Conservation (phyloP, 2,329 filamentous ascomycete genomes). For the Ascochyta fabae region DNA sequence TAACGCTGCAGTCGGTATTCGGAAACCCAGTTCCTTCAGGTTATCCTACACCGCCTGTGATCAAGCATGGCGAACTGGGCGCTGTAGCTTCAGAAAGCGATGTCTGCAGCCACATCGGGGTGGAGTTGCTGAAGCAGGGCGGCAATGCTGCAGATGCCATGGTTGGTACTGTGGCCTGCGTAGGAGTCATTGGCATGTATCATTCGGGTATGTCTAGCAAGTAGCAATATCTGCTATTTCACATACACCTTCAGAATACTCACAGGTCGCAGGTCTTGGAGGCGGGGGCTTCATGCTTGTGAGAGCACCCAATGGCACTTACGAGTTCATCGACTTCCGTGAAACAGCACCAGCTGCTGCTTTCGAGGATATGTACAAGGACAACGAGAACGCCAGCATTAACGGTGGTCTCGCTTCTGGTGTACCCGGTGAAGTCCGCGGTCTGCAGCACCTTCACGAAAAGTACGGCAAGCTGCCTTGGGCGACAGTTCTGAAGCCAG, state of each 20-base stretch:
- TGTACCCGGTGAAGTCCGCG: constrained; percentile 77
- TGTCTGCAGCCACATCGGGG: constrained; percentile 56
- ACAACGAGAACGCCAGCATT: constrained; percentile 71
- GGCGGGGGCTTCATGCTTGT: constrained; percentile 92
- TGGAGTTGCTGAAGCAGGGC: constrained; percentile 52
- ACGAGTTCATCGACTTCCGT: constrained; percentile 88
- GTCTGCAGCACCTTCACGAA: constrained; percentile 77
- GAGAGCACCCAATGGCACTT: constrained; percentile 72
- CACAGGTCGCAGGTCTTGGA: constrained; percentile 67
- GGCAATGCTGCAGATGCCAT: constrained; percentile 61
- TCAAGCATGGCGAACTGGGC: constrained; percentile 44
- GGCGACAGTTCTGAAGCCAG: constrained; percentile 73
- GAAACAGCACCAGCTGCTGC: constrained; percentile 86
- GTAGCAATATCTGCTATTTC: not conserved
- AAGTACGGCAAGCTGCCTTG: constrained; percentile 67
- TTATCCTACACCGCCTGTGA: constrained; percentile 17
- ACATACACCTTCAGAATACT: not conserved
- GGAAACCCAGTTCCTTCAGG: constrained; percentile 32
- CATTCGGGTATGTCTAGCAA: constrained; percentile 44
- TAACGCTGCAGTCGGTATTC: constrained; percentile 37
- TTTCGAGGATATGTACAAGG: constrained; percentile 82
- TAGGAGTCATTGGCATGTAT: constrained; percentile 59
- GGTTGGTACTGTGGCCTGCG: constrained; percentile 56
- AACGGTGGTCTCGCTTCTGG: constrained; percentile 72
- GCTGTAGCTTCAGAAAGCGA: constrained; percentile 56